Conservation (phyloP, 441 rosid species). For the Brassica hybrid region DNA sequence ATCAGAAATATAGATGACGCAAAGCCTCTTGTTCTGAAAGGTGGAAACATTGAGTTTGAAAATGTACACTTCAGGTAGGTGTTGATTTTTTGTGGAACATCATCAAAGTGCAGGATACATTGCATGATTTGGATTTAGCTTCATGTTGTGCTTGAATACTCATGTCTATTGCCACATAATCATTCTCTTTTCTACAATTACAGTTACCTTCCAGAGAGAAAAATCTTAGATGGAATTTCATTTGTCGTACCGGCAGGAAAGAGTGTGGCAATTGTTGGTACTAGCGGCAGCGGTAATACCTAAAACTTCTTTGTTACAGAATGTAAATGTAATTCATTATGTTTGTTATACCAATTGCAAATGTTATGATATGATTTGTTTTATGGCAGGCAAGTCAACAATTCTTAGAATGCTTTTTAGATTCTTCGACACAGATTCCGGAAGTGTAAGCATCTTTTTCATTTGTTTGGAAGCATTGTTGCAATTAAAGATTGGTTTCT, state of each 20-base stretch:
- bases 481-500: slow-evolving; percentile 23
- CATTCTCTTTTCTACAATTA: slow-evolving; percentile 32
- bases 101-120: slow-evolving; percentile 10
- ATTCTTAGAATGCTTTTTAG: slow-evolving; percentile 90
- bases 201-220: slow-evolving; percentile 87
- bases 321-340: not conserved
- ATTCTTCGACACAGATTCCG: slow-evolving; percentile 76
- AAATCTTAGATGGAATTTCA: slow-evolving; percentile 88
- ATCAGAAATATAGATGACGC: slow-evolving; percentile 71
- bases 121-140: slow-evolving; percentile 19
- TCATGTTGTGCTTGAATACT: slow-evolving; percentile 17
- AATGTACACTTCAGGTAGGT: slow-evolving; percentile 84
- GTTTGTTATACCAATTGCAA: slow-evolving; percentile 10
- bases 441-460: slow-evolving; percentile 62
- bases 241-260: slow-evolving; percentile 89
- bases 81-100: slow-evolving; percentile 27
- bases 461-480: slow-evolving; percentile 5
- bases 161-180: slow-evolving; percentile 30
- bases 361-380: slow-evolving; percentile 25
- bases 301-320: slow-evolving; percentile 1
- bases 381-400: slow-evolving; percentile 89
- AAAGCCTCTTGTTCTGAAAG: slow-evolving; percentile 66
- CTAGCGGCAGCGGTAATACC: slow-evolving; percentile 92
- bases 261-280: slow-evolving; percentile 96
- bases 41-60: slow-evolving; percentile 83